Conservation (phyloP, 345 rosid species). For the Aegle marmelos region DNA sequence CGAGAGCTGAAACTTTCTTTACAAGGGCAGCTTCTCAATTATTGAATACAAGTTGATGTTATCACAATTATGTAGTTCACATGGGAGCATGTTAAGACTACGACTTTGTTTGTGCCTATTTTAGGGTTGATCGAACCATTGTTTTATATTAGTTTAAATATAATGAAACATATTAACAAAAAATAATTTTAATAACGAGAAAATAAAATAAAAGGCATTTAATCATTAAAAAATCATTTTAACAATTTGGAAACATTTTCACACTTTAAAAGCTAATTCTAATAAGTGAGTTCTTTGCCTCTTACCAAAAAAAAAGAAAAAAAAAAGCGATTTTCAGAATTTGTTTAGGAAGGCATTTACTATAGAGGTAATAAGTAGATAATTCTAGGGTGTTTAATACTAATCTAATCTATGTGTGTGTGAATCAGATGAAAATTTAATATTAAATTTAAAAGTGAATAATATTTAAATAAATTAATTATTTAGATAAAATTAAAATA, state of each 20-base stretch:
- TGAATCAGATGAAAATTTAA: too few species aligned
- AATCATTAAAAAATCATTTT: background rate
- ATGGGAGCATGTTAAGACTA: too few species aligned
- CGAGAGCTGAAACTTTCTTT: background rate
- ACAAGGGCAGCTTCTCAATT: background rate
- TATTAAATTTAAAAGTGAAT: too few species aligned
- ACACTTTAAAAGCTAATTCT: background rate
- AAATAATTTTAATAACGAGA: background rate
- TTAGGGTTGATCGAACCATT: background rate
- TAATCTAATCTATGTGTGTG: too few species aligned
- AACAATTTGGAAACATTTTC: background rate
- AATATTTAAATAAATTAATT: too few species aligned
- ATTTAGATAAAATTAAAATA: too few species aligned
- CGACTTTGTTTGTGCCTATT: background rate
- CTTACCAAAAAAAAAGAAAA: background rate
- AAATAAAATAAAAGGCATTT: background rate
- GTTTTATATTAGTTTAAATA: too few species aligned
- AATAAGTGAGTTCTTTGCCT: background rate
- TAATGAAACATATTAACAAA: too few species aligned
- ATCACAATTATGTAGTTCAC: too few species aligned
- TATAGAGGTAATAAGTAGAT: background rate
- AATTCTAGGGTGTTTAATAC: background rate
- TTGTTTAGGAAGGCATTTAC: background rate
- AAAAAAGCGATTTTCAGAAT: background rate
- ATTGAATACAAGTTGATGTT: background rate